phyloP scores from a whole-genome alignment of 345 rosid genomes.

The Dipteronia sinensis region DNA sequence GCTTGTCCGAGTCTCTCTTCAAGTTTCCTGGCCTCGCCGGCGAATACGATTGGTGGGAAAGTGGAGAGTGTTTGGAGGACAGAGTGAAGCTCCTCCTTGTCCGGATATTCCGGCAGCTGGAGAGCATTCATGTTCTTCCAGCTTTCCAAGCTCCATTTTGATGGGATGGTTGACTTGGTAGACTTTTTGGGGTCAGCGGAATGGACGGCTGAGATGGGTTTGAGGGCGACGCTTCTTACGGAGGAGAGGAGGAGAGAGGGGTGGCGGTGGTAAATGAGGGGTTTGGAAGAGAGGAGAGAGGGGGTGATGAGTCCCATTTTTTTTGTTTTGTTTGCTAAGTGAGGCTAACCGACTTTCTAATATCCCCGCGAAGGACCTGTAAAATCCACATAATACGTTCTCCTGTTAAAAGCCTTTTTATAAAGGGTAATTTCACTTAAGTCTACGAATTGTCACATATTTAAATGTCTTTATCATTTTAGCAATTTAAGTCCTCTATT shows the following conservation, averaged over 20 bases:
- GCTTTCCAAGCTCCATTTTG: slow-evolving; percentile 52
- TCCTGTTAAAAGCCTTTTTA: too few species aligned
- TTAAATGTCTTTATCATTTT: too few species aligned
- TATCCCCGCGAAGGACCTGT: neutral
- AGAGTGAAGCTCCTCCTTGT: slow-evolving; percentile 44
- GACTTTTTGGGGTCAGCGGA: slow-evolving; percentile 26
- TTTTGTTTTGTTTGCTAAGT: too few species aligned
- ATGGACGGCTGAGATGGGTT: slow-evolving; percentile 31
- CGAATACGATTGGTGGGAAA: slow-evolving; percentile 67
- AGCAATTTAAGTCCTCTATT: too few species aligned
- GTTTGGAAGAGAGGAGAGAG: slow-evolving; percentile 16
- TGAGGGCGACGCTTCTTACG: slow-evolving; percentile 1
- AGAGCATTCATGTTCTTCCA: slow-evolving; percentile 59
- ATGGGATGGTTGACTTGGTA: slow-evolving; percentile 1
- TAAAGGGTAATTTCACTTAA: too few species aligned
- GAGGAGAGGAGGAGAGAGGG: neutral
- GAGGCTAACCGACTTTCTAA: neutral
- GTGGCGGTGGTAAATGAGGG: neutral
- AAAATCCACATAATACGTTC: neutral
- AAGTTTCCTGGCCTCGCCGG: slow-evolving; percentile 63
- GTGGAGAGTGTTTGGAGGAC: slow-evolving; percentile 51
- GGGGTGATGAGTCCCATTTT: slow-evolving; percentile 18
- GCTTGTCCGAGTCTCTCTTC: slow-evolving; percentile 48
- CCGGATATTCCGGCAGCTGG: slow-evolving; percentile 67
- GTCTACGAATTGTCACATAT: too few species aligned